Base-by-base conservation (phyloP, 352 stramenopile genomes). In the Phytophthora hibernalis region DNA sequence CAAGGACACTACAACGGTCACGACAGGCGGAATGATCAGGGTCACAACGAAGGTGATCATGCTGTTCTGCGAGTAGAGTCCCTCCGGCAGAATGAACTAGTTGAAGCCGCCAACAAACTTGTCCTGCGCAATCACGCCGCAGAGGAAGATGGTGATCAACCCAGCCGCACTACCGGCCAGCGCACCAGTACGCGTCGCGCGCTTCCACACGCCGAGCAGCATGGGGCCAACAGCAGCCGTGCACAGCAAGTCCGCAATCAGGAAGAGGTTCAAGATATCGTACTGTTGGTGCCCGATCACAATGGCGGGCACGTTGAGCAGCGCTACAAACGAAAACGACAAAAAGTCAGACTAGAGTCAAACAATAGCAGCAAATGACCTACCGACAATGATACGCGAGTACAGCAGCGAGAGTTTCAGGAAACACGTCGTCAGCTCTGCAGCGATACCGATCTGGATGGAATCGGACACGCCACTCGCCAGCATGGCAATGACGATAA, bases 41-140 rank as follows among this genome's bases (percentile, higher is more conserved):
- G 80, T 79, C 24, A 89, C 60, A 58, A 94, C 83, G 74, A 94
- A 94, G 9, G 85, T 92, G 61, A 92, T 76, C 83, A 94, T 92
- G 53, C 80, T 92, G 76, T 82, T 87, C 47, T 68, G 68, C 55
- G 80, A 88, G 72, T 92, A 94, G 20, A 92, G 78, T 16, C 83
- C 83, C 47, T 94, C 85, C 0, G 83, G 83, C 42, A 94, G 59
- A 15, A 76, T 76, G 47, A 94, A 94, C 83, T 82, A 91, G 61
- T 90, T 79, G 54, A 94, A 91, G 26, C 80, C 85, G 20, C 80
- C 85, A n/a, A 92, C 64, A 55, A 92, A 91, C 45, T 80, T 80
- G 26, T 80, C 80, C 35, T 87, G 73, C 47, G 78, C 70, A 44
- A 82, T 78, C 16, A 80, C 74, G 18, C 85, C 85, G 35, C 74